phyloP scores from a whole-genome alignment of 257 asterid genomes.

The Scutellaria baicalensis region DNA sequence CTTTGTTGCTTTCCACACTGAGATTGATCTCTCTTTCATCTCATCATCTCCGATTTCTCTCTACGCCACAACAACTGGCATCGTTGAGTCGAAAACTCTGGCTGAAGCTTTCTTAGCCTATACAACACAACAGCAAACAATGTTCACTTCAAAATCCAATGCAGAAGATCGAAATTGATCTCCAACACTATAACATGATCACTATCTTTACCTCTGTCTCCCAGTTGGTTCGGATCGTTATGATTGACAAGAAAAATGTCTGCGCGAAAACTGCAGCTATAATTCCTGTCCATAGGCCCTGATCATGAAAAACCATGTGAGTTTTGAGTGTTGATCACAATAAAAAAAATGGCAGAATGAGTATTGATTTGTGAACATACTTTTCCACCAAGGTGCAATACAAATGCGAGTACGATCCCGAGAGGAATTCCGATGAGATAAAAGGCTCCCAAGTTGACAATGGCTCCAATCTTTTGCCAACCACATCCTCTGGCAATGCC shows the following conservation, averaged over 20 bases:
- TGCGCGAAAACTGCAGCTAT: slow-evolving; percentile 51
- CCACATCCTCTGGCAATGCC: slow-evolving; percentile 71
- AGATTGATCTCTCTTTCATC: not conserved
- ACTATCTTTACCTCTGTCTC: slow-evolving; percentile 39
- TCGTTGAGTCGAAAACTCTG: slow-evolving; percentile 31
- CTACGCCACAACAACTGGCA: slow-evolving; percentile 29
- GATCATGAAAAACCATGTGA: not conserved
- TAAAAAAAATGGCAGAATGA: no score
- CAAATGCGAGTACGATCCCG: slow-evolving; percentile 44
- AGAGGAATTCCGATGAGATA: slow-evolving; percentile 58
- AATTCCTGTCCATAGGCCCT: slow-evolving; percentile 72
- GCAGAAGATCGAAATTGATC: not conserved
- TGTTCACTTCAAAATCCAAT: not conserved
- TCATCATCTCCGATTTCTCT: not conserved
- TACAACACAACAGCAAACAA: not conserved
- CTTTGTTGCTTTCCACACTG: not conserved
- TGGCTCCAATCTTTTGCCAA: slow-evolving; percentile 73
- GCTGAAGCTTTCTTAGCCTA: slow-evolving; percentile 53
- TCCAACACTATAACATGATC: no score
- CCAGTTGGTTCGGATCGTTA: slow-evolving; percentile 51
- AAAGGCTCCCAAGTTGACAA: slow-evolving; percentile 52
- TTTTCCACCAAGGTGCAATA: slow-evolving; percentile 57
- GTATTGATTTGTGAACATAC: slow-evolving; percentile 14
- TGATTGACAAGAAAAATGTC: slow-evolving; percentile 38
- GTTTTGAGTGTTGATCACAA: not conserved